These are phyloP conservation scores for Claviceps digitariae DNA, from an alignment of 2,329 filamentous ascomycete genomes.

Conservation along the genomic window DNA sequence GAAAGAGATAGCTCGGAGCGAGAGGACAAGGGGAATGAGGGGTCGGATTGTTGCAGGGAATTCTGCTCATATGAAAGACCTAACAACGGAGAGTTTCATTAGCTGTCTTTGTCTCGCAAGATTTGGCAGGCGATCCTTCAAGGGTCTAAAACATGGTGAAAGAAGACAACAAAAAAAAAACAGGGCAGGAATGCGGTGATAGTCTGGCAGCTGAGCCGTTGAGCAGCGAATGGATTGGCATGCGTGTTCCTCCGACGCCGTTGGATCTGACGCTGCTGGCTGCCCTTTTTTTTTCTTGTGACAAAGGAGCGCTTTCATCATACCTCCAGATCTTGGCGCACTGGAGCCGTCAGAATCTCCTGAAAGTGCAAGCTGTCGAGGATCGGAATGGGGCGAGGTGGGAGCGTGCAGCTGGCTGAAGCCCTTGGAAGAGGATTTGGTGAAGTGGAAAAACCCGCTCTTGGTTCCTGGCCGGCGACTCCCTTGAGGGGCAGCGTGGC, in stretches of 20 bases:
- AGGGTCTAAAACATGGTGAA: neutral
- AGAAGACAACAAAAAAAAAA: neutral
- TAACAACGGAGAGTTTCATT: slow-evolving; percentile 1
- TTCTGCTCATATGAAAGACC: slow-evolving; percentile 17
- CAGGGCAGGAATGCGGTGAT: neutral
- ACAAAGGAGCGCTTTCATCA: slow-evolving; percentile 12
- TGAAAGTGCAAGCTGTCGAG: slow-evolving; percentile 24
- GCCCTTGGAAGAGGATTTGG: slow-evolving; percentile 29
- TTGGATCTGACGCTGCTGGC: neutral
- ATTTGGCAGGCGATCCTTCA: neutral
- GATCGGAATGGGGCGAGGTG: slow-evolving; percentile 20
- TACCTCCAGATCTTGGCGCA: slow-evolving; percentile 20
- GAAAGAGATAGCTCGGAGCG: slow-evolving; percentile 39
- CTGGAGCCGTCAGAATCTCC: slow-evolving; percentile 21
- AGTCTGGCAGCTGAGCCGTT: neutral
- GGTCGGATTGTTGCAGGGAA: slow-evolving; percentile 24
- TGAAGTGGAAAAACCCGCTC: slow-evolving; percentile 38
- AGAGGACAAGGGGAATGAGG: slow-evolving; percentile 29
- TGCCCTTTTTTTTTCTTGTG: neutral
- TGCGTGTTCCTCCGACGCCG: neutral
- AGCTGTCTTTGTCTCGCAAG: neutral
- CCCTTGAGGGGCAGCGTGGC: slow-evolving; percentile 1
- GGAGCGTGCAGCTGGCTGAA: slow-evolving; percentile 19
- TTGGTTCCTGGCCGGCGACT: slow-evolving; percentile 24
- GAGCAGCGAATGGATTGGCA: neutral